Base-by-base conservation (phyloP, 2,329 filamentous ascomycete species). In the Neonectria neomacrospora region DNA sequence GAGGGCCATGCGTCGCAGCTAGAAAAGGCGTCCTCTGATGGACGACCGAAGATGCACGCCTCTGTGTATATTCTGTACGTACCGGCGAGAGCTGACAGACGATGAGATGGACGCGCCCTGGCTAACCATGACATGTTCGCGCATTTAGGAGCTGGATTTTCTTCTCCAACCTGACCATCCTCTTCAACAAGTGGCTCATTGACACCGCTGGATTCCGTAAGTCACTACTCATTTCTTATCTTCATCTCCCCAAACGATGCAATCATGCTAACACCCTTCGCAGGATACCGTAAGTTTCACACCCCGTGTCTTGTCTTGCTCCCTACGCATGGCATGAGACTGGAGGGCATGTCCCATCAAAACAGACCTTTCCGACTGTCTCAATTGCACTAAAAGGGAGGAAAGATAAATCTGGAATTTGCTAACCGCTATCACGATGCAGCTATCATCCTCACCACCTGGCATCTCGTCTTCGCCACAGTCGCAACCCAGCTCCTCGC, bases 181-280 rank as follows among this genome's bases (percentile, higher is more conserved):
- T 97, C 65, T 96, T 96, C 85, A 97, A 97, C 85, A 97, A 97
- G 82, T 94, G 91, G 87, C 88, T 97, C 53, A 86, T 97, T 63
- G 88, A 92, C 75, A 89, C 87, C 66, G 86, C 86, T 73, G 86
- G 90, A 61, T 95, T 95, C 79, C 85, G 91, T 93, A 81, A 83
- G 90, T 84, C 48, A 3, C 34, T 8, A 8, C 28, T 57, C 18
- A 23, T 20, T 23, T 48, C 12, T 47, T 30, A 41, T 37, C 26
- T n/a, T n/a, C 12, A 20, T 7, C 6, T 12, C 10, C 7, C 32
- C 47, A 30, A 37, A 47, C 23, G 26, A 32, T 48, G 22, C 39
- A 14, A n/a, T 30, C 28, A 54, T 62, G 47, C 68, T 66, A 53
- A 67, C 63, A 37, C 20, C 30, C 10, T 50, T 63, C 16, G 26